These are phyloP conservation scores for Trapa incisa DNA, from an alignment of 345 rosid genomes.

Conservation along the genomic window DNA sequence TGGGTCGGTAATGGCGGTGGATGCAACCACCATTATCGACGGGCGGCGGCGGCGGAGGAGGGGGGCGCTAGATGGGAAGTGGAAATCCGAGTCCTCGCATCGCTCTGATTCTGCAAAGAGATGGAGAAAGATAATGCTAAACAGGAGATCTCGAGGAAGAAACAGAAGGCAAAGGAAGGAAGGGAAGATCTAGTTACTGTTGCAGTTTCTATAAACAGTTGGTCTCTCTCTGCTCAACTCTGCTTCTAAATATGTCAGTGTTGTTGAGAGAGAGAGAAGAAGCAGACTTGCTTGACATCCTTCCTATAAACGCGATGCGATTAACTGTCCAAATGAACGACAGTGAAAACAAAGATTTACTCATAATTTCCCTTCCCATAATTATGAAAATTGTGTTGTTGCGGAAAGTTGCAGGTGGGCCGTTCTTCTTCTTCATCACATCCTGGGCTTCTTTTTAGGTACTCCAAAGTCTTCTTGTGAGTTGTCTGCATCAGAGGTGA, in stretches of 20 bases:
- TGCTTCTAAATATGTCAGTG: neutral
- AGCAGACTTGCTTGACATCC: too few species aligned
- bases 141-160: neutral
- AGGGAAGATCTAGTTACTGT: neutral
- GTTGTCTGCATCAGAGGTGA: neutral
- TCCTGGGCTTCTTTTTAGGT: neutral
- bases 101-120: neutral
- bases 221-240: neutral
- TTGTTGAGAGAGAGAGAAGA: too few species aligned
- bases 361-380: too few species aligned
- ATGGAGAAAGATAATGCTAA: neutral
- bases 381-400: neutral
- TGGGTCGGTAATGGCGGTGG: slow-evolving; percentile 8
- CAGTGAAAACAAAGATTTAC: too few species aligned
- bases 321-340: too few species aligned
- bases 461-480: neutral
- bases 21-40: slow-evolving; percentile 2
- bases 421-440: neutral
- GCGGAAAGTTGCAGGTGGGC: neutral
- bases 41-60: neutral
- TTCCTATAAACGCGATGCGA: too few species aligned
- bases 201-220: neutral
- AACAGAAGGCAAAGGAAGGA: neutral
- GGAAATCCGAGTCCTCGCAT: slow-evolving; percentile 5
- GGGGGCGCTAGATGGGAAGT: neutral